phyloP scores from a whole-genome alignment of 2,329 filamentous ascomycete species.

The Neocatenulostroma microsporum region DNA sequence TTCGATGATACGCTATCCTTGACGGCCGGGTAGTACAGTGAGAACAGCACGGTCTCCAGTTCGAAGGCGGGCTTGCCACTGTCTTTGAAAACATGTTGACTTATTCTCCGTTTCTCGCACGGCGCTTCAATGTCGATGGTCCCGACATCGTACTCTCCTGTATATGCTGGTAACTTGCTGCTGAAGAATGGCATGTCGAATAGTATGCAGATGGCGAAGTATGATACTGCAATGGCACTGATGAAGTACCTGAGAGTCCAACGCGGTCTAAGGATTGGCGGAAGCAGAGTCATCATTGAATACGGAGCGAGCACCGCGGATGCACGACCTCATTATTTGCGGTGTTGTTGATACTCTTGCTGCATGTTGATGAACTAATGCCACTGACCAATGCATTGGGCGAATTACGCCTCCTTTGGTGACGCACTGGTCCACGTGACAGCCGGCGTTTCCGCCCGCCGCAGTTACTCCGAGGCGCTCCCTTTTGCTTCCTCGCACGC shows the following conservation, averaged over 20 bases:
- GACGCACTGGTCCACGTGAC: no score
- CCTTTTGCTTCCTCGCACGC: no score
- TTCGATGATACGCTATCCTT: slow-evolving; percentile 20
- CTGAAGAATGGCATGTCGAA: slow-evolving; percentile 37
- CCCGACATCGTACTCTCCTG: slow-evolving; percentile 37
- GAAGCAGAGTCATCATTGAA: slow-evolving; percentile 1
- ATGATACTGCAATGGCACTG: neutral
- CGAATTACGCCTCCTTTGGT: no score
- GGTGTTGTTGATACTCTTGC: no score
- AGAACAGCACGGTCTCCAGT: slow-evolving; percentile 39
- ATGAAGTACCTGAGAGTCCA: slow-evolving; percentile 7
- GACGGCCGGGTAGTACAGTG: slow-evolving; percentile 39
- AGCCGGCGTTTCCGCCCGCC: no score
- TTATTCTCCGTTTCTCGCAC: slow-evolving; percentile 29
- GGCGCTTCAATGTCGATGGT: slow-evolving; percentile 38
- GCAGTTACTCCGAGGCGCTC: no score
- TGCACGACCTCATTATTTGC: no score
- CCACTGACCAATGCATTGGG: no score
- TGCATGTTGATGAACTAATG: no score
- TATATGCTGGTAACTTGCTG: slow-evolving; percentile 35
- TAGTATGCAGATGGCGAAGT: slow-evolving; percentile 25
- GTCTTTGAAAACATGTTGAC: slow-evolving; percentile 31
- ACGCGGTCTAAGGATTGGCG: slow-evolving; percentile 1
- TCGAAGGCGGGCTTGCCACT: slow-evolving; percentile 36
- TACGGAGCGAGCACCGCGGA: no score